Base-by-base conservation (phyloP, 352 stramenopile species). In the Pythium vanterpoolii region DNA sequence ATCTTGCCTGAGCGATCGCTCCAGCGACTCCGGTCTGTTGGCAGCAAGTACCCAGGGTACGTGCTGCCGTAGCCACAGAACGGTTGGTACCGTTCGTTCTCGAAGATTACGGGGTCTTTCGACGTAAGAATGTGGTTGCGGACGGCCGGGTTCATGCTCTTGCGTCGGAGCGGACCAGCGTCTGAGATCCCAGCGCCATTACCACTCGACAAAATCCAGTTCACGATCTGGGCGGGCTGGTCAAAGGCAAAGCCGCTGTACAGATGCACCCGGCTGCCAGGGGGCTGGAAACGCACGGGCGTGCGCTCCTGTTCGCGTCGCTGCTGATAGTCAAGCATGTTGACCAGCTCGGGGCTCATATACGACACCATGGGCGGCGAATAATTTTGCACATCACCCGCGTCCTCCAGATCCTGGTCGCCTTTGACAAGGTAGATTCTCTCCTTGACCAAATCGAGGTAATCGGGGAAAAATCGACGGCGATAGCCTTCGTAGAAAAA, bases 221-320 rank as follows among this genome's bases (percentile, higher is more conserved):
- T 85, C 27, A 95, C 62, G 21, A 93, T 68, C 40, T 86, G 75
- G 24, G 80, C 85, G 10, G 85, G 85, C 52, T 90, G 73, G 36
- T 90, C 85, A 56, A 93, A 95, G 6, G 85, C 85, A 57, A 95
- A 95, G 4, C 85, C 85, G n/a, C 69, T 87, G 68, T 95, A 89
- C 39, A 85, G 39, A 10, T 86, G 73, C 3, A 71, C n/a, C n/a
- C n/a, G 70, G 21, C 79, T 71, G 13, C 69, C 68, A 1, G 73
- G 69, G 2, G 76, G 70, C n/a, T 64, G 66, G 42, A 73, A 74
- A 1, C 62, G 67, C 26, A 80, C 67, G 9, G 83, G 79, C 16
- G 72, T 56, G 24, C 74, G 72, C 34, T 90, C 81, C 19, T 86
- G 76, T 16, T 80, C 76, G 13, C 83, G 74, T 45, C 81, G 81